phyloP scores from a whole-genome alignment of 495 filamentous ascomycete species.

The Tuber calosporum region DNA sequence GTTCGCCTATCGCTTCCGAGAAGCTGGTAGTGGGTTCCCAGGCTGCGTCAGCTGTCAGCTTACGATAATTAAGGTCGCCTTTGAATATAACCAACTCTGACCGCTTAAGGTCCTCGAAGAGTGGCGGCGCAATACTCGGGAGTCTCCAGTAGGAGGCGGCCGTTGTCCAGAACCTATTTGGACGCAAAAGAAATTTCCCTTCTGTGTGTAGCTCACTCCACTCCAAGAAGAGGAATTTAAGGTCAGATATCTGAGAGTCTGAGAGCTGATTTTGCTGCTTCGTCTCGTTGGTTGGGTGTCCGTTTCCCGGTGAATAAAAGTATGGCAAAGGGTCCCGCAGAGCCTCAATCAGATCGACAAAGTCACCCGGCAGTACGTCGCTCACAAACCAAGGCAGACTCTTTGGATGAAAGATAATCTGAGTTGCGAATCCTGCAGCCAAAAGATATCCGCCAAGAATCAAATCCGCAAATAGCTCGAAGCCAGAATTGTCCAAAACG shows the following conservation, averaged over 20 bases:
- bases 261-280: conserved; percentile 54
- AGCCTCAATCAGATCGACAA: conserved; percentile 66
- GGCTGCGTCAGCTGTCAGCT: conserved; percentile 72
- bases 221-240: conserved; percentile 69
- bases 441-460: conserved; percentile 85
- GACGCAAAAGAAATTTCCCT: conserved; percentile 68
- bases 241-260: conserved; percentile 58
- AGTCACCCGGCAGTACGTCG: conserved; percentile 81
- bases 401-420: conserved; percentile 86
- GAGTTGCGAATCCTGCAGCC: conserved; percentile 70
- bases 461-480: conserved; percentile 91
- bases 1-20: conserved; percentile 71
- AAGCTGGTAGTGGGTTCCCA: conserved; percentile 90
- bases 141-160: conserved; percentile 80
- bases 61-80: conserved; percentile 92
- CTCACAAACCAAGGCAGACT: conserved; percentile 96
- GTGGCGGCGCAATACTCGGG: conserved; percentile 55
- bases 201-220: conserved; percentile 75
- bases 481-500: conserved; percentile 91
- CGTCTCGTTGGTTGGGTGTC: conserved; percentile 59
- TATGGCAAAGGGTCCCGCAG: conserved; percentile 68
- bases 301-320: conserved; percentile 50
- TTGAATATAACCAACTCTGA: conserved; percentile 93
- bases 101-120: conserved; percentile 71
- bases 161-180: conserved; percentile 85